These are phyloP conservation scores for Amanita pseudoporphyria DNA, from an alignment of 768 basidiomycete species.

Conservation along the genomic window DNA sequence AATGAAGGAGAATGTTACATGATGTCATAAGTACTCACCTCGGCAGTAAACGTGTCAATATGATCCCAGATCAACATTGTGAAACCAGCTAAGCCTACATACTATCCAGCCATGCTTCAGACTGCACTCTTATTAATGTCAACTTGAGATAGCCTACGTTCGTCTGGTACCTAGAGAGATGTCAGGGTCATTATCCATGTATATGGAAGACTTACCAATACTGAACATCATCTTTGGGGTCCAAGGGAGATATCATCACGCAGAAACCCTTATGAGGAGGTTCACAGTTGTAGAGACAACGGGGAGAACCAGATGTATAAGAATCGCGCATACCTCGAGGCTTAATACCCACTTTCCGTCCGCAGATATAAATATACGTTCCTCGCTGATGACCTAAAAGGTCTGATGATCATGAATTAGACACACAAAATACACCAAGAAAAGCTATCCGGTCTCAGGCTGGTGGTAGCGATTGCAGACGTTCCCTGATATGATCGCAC, in stretches of 20 bases:
- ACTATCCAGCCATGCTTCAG: constrained; percentile 22
- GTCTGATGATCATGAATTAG: too few relatives aligned
- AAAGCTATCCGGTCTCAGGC: too few relatives aligned
- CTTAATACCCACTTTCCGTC: not conserved
- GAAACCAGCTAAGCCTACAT: constrained; percentile 42
- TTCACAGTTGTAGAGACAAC: not conserved
- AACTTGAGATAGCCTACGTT: not conserved
- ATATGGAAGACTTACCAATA: constrained; percentile 2
- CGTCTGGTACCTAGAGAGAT: too few relatives aligned
- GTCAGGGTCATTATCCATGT: not conserved
- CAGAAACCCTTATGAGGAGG: not conserved
- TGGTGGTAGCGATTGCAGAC: too few relatives aligned
- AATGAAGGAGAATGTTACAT: not conserved
- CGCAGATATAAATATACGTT: too few relatives aligned
- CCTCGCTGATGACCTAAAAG: too few relatives aligned
- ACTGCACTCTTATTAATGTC: not conserved
- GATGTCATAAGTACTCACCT: constrained; percentile 19
- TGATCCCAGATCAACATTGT: too few relatives aligned
- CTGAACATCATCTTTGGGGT: not conserved
- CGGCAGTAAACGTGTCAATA: too few relatives aligned
- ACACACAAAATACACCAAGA: too few relatives aligned
- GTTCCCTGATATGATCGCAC: too few relatives aligned
- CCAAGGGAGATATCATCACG: not conserved
- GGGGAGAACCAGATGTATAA: not conserved
- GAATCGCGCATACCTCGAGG: not conserved